These are phyloP conservation scores for Thalia dealbata DNA, from an alignment of 176 grass and related monocot genomes.

Conservation along the genomic window DNA sequence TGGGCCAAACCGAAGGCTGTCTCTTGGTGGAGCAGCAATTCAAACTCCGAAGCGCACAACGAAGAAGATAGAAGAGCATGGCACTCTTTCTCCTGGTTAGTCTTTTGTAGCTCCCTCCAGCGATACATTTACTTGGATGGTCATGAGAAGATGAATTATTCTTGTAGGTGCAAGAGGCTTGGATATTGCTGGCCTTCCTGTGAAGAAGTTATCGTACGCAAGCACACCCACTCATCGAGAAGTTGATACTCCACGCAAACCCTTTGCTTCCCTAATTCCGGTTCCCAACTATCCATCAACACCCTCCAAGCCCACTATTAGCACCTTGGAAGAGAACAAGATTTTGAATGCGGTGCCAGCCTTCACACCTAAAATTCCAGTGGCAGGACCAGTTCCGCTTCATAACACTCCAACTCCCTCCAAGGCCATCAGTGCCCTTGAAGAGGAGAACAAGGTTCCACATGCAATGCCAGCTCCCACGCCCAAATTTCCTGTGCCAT, in stretches of 20 bases:
- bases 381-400: slow-evolving; percentile 8
- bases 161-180: slow-evolving; percentile 46
- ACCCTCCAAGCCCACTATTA: slow-evolving; percentile 2
- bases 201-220: slow-evolving; percentile 53
- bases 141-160: not conserved
- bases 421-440: slow-evolving; percentile 7
- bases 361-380: slow-evolving; percentile 24
- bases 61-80: slow-evolving; percentile 42
- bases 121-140: not conserved
- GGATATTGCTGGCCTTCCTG: slow-evolving; percentile 30
- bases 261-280: slow-evolving; percentile 34
- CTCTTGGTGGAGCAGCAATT: slow-evolving; percentile 57
- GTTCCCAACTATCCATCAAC: slow-evolving; percentile 26
- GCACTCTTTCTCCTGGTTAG: slow-evolving; percentile 46
- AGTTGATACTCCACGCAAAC: slow-evolving; percentile 29
- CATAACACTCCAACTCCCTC: slow-evolving; percentile 23
- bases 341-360: slow-evolving; percentile 23
- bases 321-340: slow-evolving; percentile 36
- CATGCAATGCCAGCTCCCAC: slow-evolving; percentile 17
- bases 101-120: not conserved
- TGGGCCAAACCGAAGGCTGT: slow-evolving; percentile 41
- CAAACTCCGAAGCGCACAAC: slow-evolving; percentile 40
- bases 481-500: slow-evolving; percentile 28
- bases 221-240: slow-evolving; percentile 25
- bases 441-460: slow-evolving; percentile 34